Evolutionary conservation across 164 flowering plant species (phyloP).

Genomic region (Chimonanthus salicifolius): DNA sequence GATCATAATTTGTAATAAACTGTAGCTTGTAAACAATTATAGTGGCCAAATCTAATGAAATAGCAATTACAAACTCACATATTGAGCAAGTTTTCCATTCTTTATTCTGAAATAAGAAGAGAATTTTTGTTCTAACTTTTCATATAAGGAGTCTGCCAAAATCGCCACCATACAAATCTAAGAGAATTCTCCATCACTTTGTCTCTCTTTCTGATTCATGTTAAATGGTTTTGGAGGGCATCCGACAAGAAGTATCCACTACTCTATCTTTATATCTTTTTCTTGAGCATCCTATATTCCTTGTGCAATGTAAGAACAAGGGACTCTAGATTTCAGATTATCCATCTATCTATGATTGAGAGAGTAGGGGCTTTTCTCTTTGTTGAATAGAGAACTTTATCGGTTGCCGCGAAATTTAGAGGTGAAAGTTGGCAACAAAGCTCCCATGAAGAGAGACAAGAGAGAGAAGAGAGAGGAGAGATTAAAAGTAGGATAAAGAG

Average conservation of each 20-base stretch:
- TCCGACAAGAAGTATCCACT: constrained; percentile 49
- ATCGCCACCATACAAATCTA: constrained; percentile 10
- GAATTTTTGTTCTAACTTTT: too few relatives aligned
- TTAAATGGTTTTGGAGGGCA: constrained; percentile 20
- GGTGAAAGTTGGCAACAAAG: constrained; percentile 16
- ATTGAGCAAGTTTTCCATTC: constrained; percentile 9
- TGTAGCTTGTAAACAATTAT: constrained; percentile 16
- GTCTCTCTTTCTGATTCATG: constrained; percentile 8
- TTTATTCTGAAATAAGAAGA: constrained; percentile 18
- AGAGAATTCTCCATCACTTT: neutral
- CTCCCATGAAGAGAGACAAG: neutral
- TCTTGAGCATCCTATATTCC: constrained; percentile 10
- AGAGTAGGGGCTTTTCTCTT: too few relatives aligned
- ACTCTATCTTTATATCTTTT: constrained; percentile 15
- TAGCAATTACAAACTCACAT: constrained; percentile 14
- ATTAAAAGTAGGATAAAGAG: too few relatives aligned
- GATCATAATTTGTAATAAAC: neutral
- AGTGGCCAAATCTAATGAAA: constrained; percentile 31
- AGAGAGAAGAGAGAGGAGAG: neutral
- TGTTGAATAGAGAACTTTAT: constrained; percentile 13
- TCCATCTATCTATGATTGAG: too few relatives aligned
- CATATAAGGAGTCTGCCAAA: neutral
- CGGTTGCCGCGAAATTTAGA: constrained; percentile 19
- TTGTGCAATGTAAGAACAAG: constrained; percentile 7
- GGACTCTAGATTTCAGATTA: too few relatives aligned